A percentile compares a stretch with the other conserved stretches of the same genome.
Evolutionary conservation across 768 basidiomycete species (phyloP).

Genomic region (Russula emetica): DNA sequence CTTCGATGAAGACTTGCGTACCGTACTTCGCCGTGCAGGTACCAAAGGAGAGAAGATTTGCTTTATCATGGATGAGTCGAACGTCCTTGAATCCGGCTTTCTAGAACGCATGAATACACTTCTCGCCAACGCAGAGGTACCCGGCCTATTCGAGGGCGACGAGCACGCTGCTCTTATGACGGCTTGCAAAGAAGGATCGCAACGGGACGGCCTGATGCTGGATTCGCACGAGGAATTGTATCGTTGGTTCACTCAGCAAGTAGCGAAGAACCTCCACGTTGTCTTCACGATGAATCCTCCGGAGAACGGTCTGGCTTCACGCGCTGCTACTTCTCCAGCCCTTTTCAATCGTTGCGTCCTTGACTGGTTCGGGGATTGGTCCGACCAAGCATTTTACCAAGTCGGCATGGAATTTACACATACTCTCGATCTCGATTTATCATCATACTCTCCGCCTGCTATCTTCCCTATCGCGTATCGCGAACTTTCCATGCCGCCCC

Average conservation of each 20-base stretch:
- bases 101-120: constrained; percentile 99
- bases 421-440: constrained; percentile 85
- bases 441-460: constrained; percentile 71
- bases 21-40: constrained; percentile 89
- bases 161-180: constrained; percentile 98
- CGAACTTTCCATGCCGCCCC: constrained; percentile 76
- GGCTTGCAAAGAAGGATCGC: constrained; percentile 99
- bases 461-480: constrained; percentile 90
- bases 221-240: constrained; percentile 98
- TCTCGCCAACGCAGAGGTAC: constrained; percentile 99
- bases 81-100: constrained; percentile 98
- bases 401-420: constrained; percentile 97
- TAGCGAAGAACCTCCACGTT: constrained; percentile 95
- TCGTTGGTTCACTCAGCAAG: constrained; percentile 98
- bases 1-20: constrained; percentile 96
- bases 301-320: constrained; percentile 89
- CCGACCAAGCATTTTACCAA: constrained; percentile 96
- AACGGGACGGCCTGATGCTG: constrained; percentile 95
- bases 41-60: constrained; percentile 99
- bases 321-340: constrained; percentile 96
- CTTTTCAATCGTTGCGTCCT: constrained; percentile 98
- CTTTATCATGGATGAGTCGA: constrained; percentile 99
- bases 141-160: constrained; percentile 99
- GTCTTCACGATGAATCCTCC: constrained; percentile 99
- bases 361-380: constrained; percentile 99